Conservation (phyloP, 192 early-diverging fungal species). For the Lobosporangium transversale region DNA sequence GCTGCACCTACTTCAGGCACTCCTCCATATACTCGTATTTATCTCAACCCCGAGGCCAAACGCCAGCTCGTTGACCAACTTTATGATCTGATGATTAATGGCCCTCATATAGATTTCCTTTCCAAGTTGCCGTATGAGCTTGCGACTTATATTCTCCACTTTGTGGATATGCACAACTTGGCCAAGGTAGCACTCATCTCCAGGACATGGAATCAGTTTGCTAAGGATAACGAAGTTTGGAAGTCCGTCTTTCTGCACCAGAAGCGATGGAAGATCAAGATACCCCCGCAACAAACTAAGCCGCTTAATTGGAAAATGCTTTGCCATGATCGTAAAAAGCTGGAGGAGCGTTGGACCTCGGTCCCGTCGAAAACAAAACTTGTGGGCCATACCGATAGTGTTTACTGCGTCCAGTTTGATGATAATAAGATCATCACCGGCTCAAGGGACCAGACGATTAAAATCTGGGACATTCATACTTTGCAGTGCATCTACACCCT, state of each 20-base stretch:
- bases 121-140: slow-evolving; percentile 78
- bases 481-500: slow-evolving; percentile 67
- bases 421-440: slow-evolving; percentile 78
- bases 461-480: slow-evolving; percentile 83
- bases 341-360: slow-evolving; percentile 70
- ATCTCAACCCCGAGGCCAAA: too few species aligned
- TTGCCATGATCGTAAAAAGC: slow-evolving; percentile 69
- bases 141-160: slow-evolving; percentile 71
- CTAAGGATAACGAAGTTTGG: slow-evolving; percentile 82
- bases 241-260: slow-evolving; percentile 66
- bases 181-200: slow-evolving; percentile 69
- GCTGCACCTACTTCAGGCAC: background rate
- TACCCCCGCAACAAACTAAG: slow-evolving; percentile 19
- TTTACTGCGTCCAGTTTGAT: slow-evolving; percentile 93
- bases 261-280: slow-evolving; percentile 60
- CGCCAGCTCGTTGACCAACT: slow-evolving; percentile 22
- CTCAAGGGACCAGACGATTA: slow-evolving; percentile 78
- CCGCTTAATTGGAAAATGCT: slow-evolving; percentile 74
- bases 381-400: slow-evolving; percentile 82
- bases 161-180: slow-evolving; percentile 71
- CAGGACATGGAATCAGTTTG: slow-evolving; percentile 71
- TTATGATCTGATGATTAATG: slow-evolving; percentile 17
- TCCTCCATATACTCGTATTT: too few species aligned
- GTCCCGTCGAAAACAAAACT: slow-evolving; percentile 64
- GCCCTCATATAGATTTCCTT: slow-evolving; percentile 63